Evolutionary conservation across 176 grass and related monocot genomes (phyloP), one percentile per base, ranked within the genome.

Genomic region (Alloteropsis semialata): DNA sequence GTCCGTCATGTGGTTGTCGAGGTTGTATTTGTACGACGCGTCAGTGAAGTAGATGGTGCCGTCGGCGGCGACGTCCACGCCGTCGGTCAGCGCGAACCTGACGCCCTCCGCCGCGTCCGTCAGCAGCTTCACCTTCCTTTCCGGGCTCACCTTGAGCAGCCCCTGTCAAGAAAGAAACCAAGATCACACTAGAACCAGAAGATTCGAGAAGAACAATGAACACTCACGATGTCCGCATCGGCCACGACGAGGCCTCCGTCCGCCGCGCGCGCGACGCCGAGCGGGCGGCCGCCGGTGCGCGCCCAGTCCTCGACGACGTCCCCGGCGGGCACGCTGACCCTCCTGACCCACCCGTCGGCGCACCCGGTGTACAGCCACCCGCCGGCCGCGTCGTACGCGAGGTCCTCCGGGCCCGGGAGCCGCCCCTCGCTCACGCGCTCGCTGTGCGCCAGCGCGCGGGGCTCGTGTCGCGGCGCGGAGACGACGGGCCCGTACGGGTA

Each of bases 1-100:
- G 61, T 90, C 94, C 33, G 63, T 1, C 72, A 85, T 74, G 77
- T 70, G 42, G 13, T 84, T 50, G 10, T 32, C 55, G 0, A 92
- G 30, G 80, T 24, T 74, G 66, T 90, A 80, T 64, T 92, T 97
- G 74, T 94, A 85, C 13, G 92, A 92, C 46, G 94, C 94, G 65
- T 97, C 92, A 0, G 94, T 97, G 83, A 94, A 94, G 76, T 94
- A 97, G 84, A 97, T 74, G 38, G 39, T 62, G 45, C 94, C 92
- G 55, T 94, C 87, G 21, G 24, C 78, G 24, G 94, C 92, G 69
- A 97, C 81, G 85, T 97, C 94, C 14, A 97, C 73, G 57, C 92
- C 92, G 76, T 97, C 92, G 17, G 90, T 92, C 25, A 97, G 37
- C 36, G 85, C 66, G 68, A 97, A 92, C 75, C 75, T 90, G 38